Evolutionary conservation across 441 rosid genomes (phyloP).

Genomic region (Biscutella auriculata): DNA sequence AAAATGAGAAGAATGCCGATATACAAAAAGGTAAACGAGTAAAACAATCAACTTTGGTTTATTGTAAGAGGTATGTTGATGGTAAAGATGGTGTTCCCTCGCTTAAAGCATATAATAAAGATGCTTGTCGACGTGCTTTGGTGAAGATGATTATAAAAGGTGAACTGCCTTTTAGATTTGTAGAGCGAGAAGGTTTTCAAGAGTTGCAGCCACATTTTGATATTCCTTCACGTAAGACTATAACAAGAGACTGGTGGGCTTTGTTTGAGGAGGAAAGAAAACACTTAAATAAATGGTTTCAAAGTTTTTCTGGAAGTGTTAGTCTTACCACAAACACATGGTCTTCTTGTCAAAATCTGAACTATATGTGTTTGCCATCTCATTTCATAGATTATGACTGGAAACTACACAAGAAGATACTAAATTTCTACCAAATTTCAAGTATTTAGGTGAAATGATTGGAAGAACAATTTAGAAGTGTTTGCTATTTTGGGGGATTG

Average conservation of each 20-base stretch:
- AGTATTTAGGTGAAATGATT: neutral
- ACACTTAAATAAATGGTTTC: neutral
- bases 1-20: neutral
- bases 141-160: neutral
- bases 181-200: neutral
- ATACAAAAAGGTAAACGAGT: neutral
- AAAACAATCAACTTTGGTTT: neutral
- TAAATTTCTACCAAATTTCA: neutral
- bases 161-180: neutral
- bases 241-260: neutral
- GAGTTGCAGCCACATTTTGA: neutral
- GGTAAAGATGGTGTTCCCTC: neutral
- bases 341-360: neutral
- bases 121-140: neutral
- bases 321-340: neutral
- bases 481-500: neutral
- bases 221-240: neutral
- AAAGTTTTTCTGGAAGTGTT: neutral
- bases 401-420: neutral
- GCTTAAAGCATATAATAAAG: neutral
- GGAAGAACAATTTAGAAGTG: neutral
- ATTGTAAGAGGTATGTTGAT: neutral
- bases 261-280: neutral
- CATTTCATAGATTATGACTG: neutral
- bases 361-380: neutral